These are phyloP conservation scores for Kwoniella sp. DNA, from an alignment of 768 basidiomycete genomes.

Conservation along the genomic window DNA sequence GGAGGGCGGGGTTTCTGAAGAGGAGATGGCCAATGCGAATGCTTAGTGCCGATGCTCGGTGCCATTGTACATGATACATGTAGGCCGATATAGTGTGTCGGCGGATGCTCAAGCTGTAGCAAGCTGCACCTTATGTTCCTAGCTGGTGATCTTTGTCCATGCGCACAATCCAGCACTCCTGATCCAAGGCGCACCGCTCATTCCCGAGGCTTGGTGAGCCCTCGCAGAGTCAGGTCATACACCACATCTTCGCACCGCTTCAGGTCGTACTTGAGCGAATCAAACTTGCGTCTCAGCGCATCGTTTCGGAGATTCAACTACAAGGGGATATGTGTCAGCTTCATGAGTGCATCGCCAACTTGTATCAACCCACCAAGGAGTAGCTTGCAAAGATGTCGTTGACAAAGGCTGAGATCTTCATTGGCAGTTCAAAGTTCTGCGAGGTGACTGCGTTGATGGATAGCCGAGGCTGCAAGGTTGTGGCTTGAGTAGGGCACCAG, in stretches of 20 bases:
- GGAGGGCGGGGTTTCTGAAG: neutral
- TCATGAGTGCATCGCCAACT: neutral
- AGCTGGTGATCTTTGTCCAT: no score
- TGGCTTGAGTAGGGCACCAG: neutral
- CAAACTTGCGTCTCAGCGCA: slow-evolving; percentile 51
- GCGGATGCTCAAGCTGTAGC: no score
- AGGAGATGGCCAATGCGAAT: slow-evolving; percentile 7
- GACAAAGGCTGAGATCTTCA: slow-evolving; percentile 52
- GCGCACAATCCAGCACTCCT: no score
- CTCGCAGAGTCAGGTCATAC: slow-evolving; percentile 51
- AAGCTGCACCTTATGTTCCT: no score
- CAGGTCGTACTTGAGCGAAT: slow-evolving; percentile 53
- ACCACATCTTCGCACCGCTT: slow-evolving; percentile 53
- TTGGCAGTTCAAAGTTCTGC: slow-evolving; percentile 50
- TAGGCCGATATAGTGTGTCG: neutral
- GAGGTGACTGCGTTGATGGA: slow-evolving; percentile 51
- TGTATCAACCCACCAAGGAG: no score
- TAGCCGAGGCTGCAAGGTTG: slow-evolving; percentile 40
- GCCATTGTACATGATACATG: neutral
- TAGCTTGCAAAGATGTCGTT: slow-evolving; percentile 52
- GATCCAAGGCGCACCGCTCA: no score
- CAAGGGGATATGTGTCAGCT: slow-evolving; percentile 2
- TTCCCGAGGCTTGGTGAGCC: slow-evolving; percentile 27
- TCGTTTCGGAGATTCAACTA: slow-evolving; percentile 54
- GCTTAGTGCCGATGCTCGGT: neutral